These are phyloP conservation scores for Isabelozyma heimii DNA, from an alignment of 805 yeast species.

Conservation along the genomic window DNA sequence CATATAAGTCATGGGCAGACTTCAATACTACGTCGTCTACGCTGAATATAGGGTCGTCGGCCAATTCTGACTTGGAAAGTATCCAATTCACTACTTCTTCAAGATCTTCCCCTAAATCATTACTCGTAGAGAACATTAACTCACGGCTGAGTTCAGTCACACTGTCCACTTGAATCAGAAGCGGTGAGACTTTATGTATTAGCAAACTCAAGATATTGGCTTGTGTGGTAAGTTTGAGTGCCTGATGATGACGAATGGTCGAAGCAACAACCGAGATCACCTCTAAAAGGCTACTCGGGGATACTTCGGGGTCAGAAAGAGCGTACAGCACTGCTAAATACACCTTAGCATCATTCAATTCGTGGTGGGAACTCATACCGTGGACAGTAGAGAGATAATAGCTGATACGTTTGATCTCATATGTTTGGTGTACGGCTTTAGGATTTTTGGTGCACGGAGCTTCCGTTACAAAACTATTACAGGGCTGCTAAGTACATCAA, in stretches of 20 bases:
- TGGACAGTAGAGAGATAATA: background rate
- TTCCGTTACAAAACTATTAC: background rate
- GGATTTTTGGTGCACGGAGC: background rate
- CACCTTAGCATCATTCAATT: constrained; percentile 3
- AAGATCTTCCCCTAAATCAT: constrained; percentile 2
- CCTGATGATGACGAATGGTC: background rate
- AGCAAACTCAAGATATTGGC: constrained; percentile 6
- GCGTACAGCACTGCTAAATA: constrained; percentile 2
- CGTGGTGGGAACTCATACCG: background rate
- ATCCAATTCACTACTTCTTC: constrained; percentile 4
- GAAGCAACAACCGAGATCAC: background rate
- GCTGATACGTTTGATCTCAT: background rate
- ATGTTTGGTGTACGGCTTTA: background rate
- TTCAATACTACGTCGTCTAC: background rate
- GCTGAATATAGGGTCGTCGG: background rate
- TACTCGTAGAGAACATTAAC: background rate
- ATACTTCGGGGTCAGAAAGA: background rate
- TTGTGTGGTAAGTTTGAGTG: constrained; percentile 2
- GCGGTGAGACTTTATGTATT: constrained; percentile 8
- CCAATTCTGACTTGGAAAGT: background rate
- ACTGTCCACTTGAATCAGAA: background rate
- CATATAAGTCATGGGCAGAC: background rate
- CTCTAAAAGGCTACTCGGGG: background rate
- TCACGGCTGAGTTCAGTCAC: background rate
- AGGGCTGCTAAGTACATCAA: background rate